Evolutionary conservation across 306 rosid species (phyloP), one percentile per base, ranked within the genome.

Genomic region (Begonia masoniana): DNA sequence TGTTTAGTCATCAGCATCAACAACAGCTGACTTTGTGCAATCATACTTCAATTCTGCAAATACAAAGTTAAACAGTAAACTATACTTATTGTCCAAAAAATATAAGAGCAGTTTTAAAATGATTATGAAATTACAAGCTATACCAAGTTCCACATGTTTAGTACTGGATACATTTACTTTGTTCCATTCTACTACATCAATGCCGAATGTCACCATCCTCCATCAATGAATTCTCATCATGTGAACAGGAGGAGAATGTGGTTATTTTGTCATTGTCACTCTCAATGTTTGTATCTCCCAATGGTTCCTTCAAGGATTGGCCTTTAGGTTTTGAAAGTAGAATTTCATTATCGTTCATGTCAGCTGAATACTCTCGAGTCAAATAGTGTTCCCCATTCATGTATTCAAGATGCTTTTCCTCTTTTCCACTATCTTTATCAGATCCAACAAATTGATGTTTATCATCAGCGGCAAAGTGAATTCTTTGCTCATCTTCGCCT

Each of bases 31-130:
- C 68, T 71, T 69, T 61, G 67, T 67, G 48, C 51, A 45, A 58
- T 45, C 65, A 58, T 59, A 67, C 60, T 59, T 61, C 54, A 54
- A 50, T 65, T 73, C 92, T 81, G 85, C 16, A 66, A 31, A 51
- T 21, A 65, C 43, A 73, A 69, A 45, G 52, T 53, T 31, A 16
- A 50, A 53, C 62, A 69, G 26, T 54, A 50, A 59, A 67, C 50
- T 48, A 73, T 50, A 21, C 2, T 12, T 53, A 16, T 11, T 51
- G 41, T 3, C 41, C 9, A 21, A 21, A 17, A 7, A 60, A 41
- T 35, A 17, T 31, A 46, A 14, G 21, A 47, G 23, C 10, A 8
- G 11, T 7, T 6, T 13, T n/a, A 5, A 10, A 1, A 2, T 15
- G 39, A 41, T 51, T 45, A 45, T 50, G 56, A 47, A 54, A 58